A percentile compares a stretch with the other conserved stretches of the same genome.
These are phyloP conservation scores for Podospora fimiseda DNA, from an alignment of 495 filamentous ascomycete genomes.

Conservation along the genomic window DNA sequence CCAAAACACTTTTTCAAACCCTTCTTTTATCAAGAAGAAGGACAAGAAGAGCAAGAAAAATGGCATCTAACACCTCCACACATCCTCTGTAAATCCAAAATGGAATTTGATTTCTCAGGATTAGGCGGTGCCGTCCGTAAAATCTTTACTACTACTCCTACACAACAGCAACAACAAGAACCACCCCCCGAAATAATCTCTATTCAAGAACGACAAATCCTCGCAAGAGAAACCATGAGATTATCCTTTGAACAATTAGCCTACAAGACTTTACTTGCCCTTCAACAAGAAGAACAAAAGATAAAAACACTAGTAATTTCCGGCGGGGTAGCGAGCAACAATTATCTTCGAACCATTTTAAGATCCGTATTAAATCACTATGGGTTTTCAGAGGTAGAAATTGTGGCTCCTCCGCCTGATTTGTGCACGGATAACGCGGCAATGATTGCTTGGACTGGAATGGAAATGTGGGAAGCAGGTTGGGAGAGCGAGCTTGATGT, in stretches of 20 bases:
- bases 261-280: slow-evolving; percentile 60
- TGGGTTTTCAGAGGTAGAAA: slow-evolving; percentile 53
- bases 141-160: slow-evolving; percentile 19
- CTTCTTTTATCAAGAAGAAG: slow-evolving; percentile 12
- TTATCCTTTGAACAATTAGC: slow-evolving; percentile 86
- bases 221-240: slow-evolving; percentile 69
- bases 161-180: background rate
- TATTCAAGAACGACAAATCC: slow-evolving; percentile 44
- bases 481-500: slow-evolving; percentile 56
- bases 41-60: slow-evolving; percentile 2
- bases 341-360: slow-evolving; percentile 65
- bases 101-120: slow-evolving; percentile 33
- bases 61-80: slow-evolving; percentile 35
- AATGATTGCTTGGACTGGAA: slow-evolving; percentile 95
- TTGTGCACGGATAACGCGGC: slow-evolving; percentile 93
- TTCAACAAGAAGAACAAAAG: slow-evolving; percentile 27
- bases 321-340: slow-evolving; percentile 84
- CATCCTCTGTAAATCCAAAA: slow-evolving; percentile 17
- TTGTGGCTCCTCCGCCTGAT: slow-evolving; percentile 65
- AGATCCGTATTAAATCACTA: slow-evolving; percentile 54
- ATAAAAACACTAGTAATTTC: slow-evolving; percentile 68
- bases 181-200: background rate
- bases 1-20: slow-evolving; percentile 48
- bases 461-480: slow-evolving; percentile 85
- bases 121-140: slow-evolving; percentile 26